Evolutionary conservation across 2,329 filamentous ascomycete genomes (phyloP).

Genomic region (Aspergillus aculeatus): DNA sequence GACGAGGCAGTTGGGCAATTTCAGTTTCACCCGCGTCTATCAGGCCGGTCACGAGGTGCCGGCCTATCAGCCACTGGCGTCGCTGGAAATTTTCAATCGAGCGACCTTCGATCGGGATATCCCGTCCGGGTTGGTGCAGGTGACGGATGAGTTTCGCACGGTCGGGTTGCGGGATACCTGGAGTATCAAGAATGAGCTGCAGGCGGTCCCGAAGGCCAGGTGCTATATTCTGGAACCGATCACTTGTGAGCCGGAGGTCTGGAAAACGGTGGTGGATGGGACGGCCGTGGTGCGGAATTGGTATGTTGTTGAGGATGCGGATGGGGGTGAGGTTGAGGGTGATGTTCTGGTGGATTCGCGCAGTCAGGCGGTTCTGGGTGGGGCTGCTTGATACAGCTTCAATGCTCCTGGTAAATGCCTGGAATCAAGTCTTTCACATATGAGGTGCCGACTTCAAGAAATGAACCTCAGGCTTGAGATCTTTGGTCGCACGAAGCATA

Average conservation of each 20-base stretch:
- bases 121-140: neutral
- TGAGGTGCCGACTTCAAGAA: no score
- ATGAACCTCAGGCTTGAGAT: no score
- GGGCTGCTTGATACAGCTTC: neutral
- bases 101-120: conserved; percentile 3
- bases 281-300: conserved; percentile 1
- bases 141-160: neutral
- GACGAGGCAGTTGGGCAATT: conserved; percentile 33
- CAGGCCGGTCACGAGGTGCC: conserved; percentile 54
- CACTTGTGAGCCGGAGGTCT: neutral
- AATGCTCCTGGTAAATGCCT: no score
- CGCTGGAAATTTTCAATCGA: conserved; percentile 6
- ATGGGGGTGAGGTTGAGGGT: neutral
- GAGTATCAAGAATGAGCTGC: neutral
- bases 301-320: neutral
- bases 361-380: neutral
- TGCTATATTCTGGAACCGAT: conserved; percentile 1
- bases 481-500: no score
- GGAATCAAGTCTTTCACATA: no score
- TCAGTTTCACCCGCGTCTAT: conserved; percentile 37
- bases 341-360: neutral
- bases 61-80: conserved; percentile 45
- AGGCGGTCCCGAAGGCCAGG: neutral
- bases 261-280: neutral
- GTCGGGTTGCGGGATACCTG: neutral